A percentile compares a stretch with the other conserved stretches of the same genome.
Conservation (phyloP, 352 stramenopile genomes). For the Phytopythium helicoides region DNA sequence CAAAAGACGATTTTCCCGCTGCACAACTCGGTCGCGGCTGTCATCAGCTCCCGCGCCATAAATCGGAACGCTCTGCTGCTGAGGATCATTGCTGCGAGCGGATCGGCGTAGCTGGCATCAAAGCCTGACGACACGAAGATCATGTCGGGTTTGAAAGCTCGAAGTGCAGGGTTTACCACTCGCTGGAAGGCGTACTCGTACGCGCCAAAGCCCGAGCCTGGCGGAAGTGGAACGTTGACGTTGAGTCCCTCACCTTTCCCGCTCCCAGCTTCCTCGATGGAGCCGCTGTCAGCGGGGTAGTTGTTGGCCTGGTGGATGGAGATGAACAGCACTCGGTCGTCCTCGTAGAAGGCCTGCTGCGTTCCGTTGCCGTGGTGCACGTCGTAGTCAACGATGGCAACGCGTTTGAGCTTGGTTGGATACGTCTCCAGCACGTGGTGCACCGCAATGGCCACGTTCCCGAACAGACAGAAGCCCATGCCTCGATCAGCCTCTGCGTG, state of each 20-base stretch:
- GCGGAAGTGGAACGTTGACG: conserved; percentile 88
- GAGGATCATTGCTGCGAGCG: conserved; percentile 84
- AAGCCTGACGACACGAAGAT: conserved; percentile 77
- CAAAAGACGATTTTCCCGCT: conserved; percentile 62
- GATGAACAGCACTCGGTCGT: conserved; percentile 69
- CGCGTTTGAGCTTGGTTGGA: conserved; percentile 63
- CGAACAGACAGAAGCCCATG: conserved; percentile 78
- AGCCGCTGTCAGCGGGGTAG: conserved; percentile 65
- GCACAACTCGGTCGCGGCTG: conserved; percentile 38
- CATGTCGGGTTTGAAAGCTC: conserved; percentile 74
- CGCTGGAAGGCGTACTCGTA: conserved; percentile 69
- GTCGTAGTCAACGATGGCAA: conserved; percentile 96
- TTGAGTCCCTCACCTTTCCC: conserved; percentile 47
- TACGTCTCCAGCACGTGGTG: conserved; percentile 55
- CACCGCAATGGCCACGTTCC: conserved; percentile 65
- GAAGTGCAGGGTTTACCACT: conserved; percentile 67
- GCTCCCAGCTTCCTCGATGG: conserved; percentile 34
- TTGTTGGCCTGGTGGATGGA: conserved; percentile 84
- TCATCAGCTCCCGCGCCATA: conserved; percentile 62
- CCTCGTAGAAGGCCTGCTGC: conserved; percentile 88
- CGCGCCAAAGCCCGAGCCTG: conserved; percentile 64
- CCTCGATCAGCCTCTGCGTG: conserved; percentile 48
- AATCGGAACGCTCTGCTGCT: conserved; percentile 61
- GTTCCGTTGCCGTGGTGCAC: conserved; percentile 97
- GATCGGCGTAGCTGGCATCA: conserved; percentile 80